Base-by-base conservation (phyloP, 148 eudicot genomes). In the Persicaria maculosa region DNA sequence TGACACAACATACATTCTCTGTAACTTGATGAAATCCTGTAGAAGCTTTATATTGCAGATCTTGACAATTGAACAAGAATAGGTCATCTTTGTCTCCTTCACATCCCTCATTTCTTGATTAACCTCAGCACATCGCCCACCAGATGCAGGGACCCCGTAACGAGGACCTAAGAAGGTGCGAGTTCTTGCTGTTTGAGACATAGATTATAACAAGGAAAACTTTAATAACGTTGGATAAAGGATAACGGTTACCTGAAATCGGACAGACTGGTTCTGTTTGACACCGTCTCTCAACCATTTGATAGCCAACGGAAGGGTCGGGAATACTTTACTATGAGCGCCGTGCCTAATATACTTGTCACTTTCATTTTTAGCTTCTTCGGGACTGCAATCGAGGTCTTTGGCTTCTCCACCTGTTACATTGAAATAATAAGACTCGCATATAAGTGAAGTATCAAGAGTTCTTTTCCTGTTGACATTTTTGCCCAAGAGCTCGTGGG, bases 111-210 rank as follows among this genome's bases (percentile, higher is more conserved):
- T 81, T 90, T 90, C 89, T 86, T 94, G 76, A 90, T 76, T 79
- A 91, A 62, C 84, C 89, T 85, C 80, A 94, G 76, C 12, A 88
- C 89, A 74, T 94, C 98, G 14, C 98, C 98, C 43, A 94, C 85
- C 73, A 94, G 85, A 85, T 94, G 98, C 71, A 94, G 77, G 65
- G 98, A 94, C 65, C 97, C 98, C 6, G 96, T 87, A 15, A 94
- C 98, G 36, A 94, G 89, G 77, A 94, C 98, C 98, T 91, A 84
- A 76, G 22, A 50, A 44, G 17, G 67, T 12, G 43, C 16, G 70
- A 36, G 70, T 14, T 65, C 31, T 40, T 15, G 45, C 9, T 40
- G 15, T 40, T 25, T 65, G 46, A 65, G 47, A 65, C n/a, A n/a
- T 65, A 5, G 46, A 62, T 43, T 7, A 14, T 15, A 16, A 65